Conservation (phyloP, 495 filamentous ascomycete species). For the Parathielavia appendiculata region DNA sequence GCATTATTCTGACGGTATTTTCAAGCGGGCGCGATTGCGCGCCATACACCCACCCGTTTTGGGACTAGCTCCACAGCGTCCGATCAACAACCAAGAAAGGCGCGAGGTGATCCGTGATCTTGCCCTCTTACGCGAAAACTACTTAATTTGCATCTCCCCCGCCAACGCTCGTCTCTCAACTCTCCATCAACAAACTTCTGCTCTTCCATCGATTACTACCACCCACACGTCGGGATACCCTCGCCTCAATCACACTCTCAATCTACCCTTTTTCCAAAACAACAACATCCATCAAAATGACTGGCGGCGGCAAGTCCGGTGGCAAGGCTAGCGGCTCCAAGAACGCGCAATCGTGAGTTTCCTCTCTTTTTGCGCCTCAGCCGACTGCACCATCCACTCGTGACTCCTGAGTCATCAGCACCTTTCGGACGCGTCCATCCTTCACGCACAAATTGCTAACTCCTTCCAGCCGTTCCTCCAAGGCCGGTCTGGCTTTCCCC, state of each 20-base stretch:
- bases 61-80: constrained; percentile 40
- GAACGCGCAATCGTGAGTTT: constrained; percentile 90
- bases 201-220: constrained; percentile 23
- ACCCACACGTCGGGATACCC: constrained; percentile 20
- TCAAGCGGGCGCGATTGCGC: constrained; percentile 6
- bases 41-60: constrained; percentile 25
- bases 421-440: constrained; percentile 24
- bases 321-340: constrained; percentile 97
- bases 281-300: constrained; percentile 71
- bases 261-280: constrained; percentile 29
- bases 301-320: constrained; percentile 96
- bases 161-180: constrained; percentile 36
- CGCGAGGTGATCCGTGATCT: constrained; percentile 43
- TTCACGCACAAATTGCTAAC: constrained; percentile 31
- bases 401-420: constrained; percentile 6
- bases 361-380: constrained; percentile 19
- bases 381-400: neutral
- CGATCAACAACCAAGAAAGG: constrained; percentile 30
- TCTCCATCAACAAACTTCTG: constrained; percentile 34
- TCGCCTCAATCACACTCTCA: constrained; percentile 27
- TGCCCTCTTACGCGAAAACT: constrained; percentile 47
- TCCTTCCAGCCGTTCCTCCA: constrained; percentile 80
- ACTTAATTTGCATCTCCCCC: constrained; percentile 49
- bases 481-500: constrained; percentile 98
- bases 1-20: constrained; percentile 19